Base-by-base conservation (phyloP, 108 stramenopile genomes). In the Cyclotella cryptica region DNA sequence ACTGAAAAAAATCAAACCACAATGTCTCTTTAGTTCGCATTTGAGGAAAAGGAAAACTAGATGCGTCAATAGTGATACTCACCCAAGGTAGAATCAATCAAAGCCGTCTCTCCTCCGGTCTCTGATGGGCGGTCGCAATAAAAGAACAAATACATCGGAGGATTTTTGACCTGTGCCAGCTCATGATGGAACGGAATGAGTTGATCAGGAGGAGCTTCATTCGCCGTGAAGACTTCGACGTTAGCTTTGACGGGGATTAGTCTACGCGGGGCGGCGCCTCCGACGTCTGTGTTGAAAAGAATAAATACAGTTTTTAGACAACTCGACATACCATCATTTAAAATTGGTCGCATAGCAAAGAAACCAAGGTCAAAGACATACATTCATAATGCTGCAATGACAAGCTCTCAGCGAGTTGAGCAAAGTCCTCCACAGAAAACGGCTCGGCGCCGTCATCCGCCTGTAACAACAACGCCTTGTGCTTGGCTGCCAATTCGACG, bases 111-210 rank as follows among this genome's bases (percentile, higher is more conserved):
- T 26, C 94, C 94, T 12, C 94, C 94, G 14, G 71, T 79, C 63
- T 87, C 74, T 19, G 92, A 66, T 21, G 94, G 89, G 18, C 69
- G 40, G 44, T 93, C 89, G 75, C 94, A 95, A 59, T 86, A 92
- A 77, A 95, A 93, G 71, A 91, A 89, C 18, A 95, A 45, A 40
- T 92, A 91, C 54, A 74, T 74, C 13, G 94, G 94, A 40, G 90
- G 90, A 68, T 90, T 84, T 44, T 80, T 75, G 43, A 84, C 80
- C 75, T 95, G 92, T 10, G 92, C 91, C 26, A 95, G 78, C 49
- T 95, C 94, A 57, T 95, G 94, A 76, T 95, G 94, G 71, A 93
- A 93, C 0, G 94, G 91, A 54, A 93, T 95, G 35, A 85, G 87
- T 62, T 92, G 85, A 57, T 88, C 83, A 14, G 91, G 87, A 35